Evolutionary conservation across 257 asterid species (phyloP).

Genomic region (Cordia subcordata): DNA sequence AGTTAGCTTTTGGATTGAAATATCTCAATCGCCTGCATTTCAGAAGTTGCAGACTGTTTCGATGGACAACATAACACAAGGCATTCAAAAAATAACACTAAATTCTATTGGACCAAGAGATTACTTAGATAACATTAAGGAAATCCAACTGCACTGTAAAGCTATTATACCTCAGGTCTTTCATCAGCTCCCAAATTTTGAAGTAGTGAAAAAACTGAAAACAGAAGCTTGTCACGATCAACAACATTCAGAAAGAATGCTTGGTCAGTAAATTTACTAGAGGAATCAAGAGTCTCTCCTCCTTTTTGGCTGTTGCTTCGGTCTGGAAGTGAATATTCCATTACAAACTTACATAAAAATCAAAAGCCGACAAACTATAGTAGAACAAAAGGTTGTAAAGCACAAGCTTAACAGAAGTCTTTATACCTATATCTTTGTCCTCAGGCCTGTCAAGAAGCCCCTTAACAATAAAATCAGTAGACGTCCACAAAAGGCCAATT

Average conservation of each 20-base stretch:
- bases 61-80: no score
- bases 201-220: slow-evolving; percentile 79
- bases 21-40: no score
- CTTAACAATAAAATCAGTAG: slow-evolving; percentile 88
- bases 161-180: slow-evolving; percentile 84
- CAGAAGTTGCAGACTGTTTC: no score
- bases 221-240: slow-evolving; percentile 67
- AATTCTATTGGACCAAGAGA: not conserved
- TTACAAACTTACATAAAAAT: slow-evolving; percentile 12
- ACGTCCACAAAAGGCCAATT: slow-evolving; percentile 89
- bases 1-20: no score
- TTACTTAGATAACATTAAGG: not conserved
- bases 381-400: not conserved
- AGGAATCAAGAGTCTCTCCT: slow-evolving; percentile 30
- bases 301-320: slow-evolving; percentile 30
- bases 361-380: not conserved
- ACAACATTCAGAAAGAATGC: slow-evolving; percentile 35
- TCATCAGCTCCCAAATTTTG: slow-evolving; percentile 91
- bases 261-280: slow-evolving; percentile 33
- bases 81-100: no score
- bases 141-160: slow-evolving; percentile 16
- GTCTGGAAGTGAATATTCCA: slow-evolving; percentile 42
- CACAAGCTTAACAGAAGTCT: not conserved
- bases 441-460: slow-evolving; percentile 42
- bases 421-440: slow-evolving; percentile 54